Evolutionary conservation across 805 yeast genomes (phyloP).

Genomic region (Dipodascus geniculatus): DNA sequence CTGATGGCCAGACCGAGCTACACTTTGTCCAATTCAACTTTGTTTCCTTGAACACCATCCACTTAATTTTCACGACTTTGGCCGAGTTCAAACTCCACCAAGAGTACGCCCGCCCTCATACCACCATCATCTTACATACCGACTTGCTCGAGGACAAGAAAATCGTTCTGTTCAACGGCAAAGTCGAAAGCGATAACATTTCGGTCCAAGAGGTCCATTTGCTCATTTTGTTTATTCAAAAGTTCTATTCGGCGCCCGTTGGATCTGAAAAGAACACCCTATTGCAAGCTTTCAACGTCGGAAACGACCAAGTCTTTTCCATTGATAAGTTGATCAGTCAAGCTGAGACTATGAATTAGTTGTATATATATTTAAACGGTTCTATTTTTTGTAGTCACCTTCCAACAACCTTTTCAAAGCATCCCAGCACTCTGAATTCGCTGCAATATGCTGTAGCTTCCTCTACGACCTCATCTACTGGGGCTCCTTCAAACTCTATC

Average conservation of each 20-base stretch:
- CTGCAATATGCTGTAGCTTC: conserved; percentile 35
- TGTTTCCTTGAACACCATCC: conserved; percentile 72
- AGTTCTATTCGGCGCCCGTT: conserved; percentile 42
- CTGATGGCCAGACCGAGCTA: conserved; percentile 45
- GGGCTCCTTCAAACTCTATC: conserved; percentile 48
- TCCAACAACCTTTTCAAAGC: conserved; percentile 35
- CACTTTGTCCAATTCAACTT: conserved; percentile 92
- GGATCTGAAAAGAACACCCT: conserved; percentile 42
- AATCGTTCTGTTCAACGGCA: conserved; percentile 76
- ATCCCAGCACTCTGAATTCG: conserved; percentile 48
- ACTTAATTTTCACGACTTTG: conserved; percentile 81
- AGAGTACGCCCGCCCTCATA: conserved; percentile 92
- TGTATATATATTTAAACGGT: background rate
- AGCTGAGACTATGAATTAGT: conserved; percentile 43
- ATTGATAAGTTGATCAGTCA: conserved; percentile 59
- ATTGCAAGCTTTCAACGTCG: conserved; percentile 57
- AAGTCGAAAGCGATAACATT: conserved; percentile 61
- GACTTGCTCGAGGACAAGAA: conserved; percentile 51
- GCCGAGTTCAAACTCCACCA: conserved; percentile 85
- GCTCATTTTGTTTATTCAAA: conserved; percentile 28
- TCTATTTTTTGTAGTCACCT: conserved; percentile 14
- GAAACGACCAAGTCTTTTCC: conserved; percentile 45
- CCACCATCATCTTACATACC: conserved; percentile 77
- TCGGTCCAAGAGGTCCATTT: conserved; percentile 66
- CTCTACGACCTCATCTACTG: conserved; percentile 25